phyloP scores from a whole-genome alignment of 1,139 yeast genomes.

The Sugiyamaella xylanicola region DNA sequence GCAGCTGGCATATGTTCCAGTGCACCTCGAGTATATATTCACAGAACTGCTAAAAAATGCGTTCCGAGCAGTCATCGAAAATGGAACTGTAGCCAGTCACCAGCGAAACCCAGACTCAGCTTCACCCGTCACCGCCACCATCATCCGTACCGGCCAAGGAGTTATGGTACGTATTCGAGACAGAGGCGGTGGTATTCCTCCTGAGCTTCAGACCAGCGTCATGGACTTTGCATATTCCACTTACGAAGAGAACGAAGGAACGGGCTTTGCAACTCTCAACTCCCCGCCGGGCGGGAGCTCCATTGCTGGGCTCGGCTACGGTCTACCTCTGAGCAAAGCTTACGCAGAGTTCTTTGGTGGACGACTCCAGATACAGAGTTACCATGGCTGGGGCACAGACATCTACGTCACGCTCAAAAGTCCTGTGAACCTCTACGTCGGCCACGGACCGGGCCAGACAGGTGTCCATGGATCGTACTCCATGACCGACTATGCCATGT shows the following conservation, averaged over 20 bases:
- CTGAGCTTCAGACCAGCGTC: conserved; percentile 61
- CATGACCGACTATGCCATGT: conserved; percentile 22
- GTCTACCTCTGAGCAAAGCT: conserved; percentile 79
- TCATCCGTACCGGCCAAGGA: conserved; percentile 56
- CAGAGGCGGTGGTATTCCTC: conserved; percentile 84
- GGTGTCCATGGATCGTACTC: conserved; percentile 23
- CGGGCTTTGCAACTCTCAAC: conserved; percentile 53
- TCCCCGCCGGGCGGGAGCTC: conserved; percentile 75
- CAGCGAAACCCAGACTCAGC: conserved; percentile 26
- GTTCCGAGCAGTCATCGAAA: conserved; percentile 82
- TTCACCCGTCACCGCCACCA: conserved; percentile 67
- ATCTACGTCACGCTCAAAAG: conserved; percentile 59
- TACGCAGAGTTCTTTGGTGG: conserved; percentile 76
- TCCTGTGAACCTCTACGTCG: conserved; percentile 35
- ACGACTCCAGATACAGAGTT: conserved; percentile 71
- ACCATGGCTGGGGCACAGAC: conserved; percentile 85
- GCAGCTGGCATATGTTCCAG: conserved; percentile 75
- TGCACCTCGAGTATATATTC: conserved; percentile 81
- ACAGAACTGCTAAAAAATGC: conserved; percentile 88
- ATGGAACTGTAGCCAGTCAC: conserved; percentile 37
- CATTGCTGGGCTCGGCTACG: conserved; percentile 97
- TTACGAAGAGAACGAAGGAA: conserved; percentile 59
- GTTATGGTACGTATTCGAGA: conserved; percentile 69
- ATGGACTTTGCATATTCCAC: conserved; percentile 89
- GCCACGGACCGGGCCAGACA: conserved; percentile 14